These are phyloP conservation scores for Suhomyces kilbournensis DNA, from an alignment of 805 yeast species.

Conservation along the genomic window DNA sequence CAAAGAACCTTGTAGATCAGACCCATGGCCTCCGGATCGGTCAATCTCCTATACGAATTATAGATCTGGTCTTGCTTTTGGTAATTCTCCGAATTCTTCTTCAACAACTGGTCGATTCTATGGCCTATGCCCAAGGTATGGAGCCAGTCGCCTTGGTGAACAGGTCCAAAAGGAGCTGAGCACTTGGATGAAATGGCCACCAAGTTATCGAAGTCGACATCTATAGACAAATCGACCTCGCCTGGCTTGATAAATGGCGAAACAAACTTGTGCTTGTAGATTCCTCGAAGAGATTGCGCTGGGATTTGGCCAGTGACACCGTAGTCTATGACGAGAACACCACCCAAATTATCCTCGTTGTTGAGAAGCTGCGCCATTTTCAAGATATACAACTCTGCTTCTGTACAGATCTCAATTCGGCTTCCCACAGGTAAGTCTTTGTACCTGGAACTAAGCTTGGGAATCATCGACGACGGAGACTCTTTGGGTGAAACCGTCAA, in stretches of 20 bases:
- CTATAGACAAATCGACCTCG: slow-evolving; percentile 75
- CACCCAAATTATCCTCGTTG: slow-evolving; percentile 48
- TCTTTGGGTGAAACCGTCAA: slow-evolving; percentile 55
- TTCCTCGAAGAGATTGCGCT: slow-evolving; percentile 70
- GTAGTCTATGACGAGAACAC: slow-evolving; percentile 73
- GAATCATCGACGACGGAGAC: slow-evolving; percentile 61
- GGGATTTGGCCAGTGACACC: slow-evolving; percentile 66
- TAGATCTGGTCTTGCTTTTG: slow-evolving; percentile 53
- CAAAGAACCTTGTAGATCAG: slow-evolving; percentile 70
- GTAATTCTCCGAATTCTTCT: slow-evolving; percentile 34
- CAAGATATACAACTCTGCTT: slow-evolving; percentile 55
- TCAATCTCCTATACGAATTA: slow-evolving; percentile 58
- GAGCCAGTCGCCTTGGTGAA: slow-evolving; percentile 77
- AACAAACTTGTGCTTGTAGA: slow-evolving; percentile 66
- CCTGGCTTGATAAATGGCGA: slow-evolving; percentile 78
- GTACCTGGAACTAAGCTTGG: slow-evolving; percentile 50
- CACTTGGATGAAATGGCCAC: slow-evolving; percentile 20
- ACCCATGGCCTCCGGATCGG: slow-evolving; percentile 72
- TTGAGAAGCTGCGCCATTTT: slow-evolving; percentile 50
- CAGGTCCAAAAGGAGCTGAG: slow-evolving; percentile 50
- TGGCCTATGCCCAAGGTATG: slow-evolving; percentile 73
- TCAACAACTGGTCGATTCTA: slow-evolving; percentile 58
- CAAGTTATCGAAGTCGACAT: slow-evolving; percentile 74
- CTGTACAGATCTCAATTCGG: slow-evolving; percentile 72
- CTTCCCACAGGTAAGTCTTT: slow-evolving; percentile 52